These are phyloP conservation scores for Trichoderma sp. DNA, from an alignment of 2,329 filamentous ascomycete genomes.

Conservation along the genomic window DNA sequence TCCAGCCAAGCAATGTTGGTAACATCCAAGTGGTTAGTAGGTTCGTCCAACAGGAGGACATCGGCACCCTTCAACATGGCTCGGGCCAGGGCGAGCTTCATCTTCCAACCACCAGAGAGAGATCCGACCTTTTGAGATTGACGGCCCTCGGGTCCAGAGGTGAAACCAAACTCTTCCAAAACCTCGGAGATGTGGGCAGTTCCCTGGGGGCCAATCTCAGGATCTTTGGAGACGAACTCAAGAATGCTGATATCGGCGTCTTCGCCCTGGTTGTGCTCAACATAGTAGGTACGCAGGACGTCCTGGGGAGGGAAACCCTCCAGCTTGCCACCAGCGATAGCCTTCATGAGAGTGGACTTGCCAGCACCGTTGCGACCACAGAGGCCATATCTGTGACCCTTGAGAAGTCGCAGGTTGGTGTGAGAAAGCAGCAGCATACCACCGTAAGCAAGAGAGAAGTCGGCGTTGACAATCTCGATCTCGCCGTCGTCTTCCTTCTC, in stretches of 20 bases:
- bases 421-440: constrained; percentile 96
- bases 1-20: constrained; percentile 95
- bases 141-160: constrained; percentile 79
- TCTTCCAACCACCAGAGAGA: constrained; percentile 98
- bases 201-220: constrained; percentile 76
- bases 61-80: constrained; percentile 98
- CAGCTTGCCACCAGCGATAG: constrained; percentile 91
- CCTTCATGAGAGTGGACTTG: constrained; percentile 98
- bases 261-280: constrained; percentile 98
- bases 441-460: constrained; percentile 96
- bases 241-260: constrained; percentile 95
- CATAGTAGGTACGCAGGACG: constrained; percentile 91
- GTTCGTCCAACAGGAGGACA: constrained; percentile 93
- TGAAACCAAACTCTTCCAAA: constrained; percentile 90
- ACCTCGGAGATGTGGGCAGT: constrained; percentile 78
- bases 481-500: constrained; percentile 89
- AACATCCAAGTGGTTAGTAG: constrained; percentile 97
- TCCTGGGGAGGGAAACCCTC: constrained; percentile 95
- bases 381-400: constrained; percentile 95
- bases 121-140: constrained; percentile 91
- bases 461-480: constrained; percentile 93
- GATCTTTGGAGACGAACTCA: constrained; percentile 88
- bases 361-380: constrained; percentile 96
- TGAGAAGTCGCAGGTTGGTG: constrained; percentile 89
- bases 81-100: constrained; percentile 95